Evolutionary conservation across 1,284 basidiomycete species (phyloP), one percentile per base, ranked within the genome.

Genomic region (Malassezia vespertilionis): DNA sequence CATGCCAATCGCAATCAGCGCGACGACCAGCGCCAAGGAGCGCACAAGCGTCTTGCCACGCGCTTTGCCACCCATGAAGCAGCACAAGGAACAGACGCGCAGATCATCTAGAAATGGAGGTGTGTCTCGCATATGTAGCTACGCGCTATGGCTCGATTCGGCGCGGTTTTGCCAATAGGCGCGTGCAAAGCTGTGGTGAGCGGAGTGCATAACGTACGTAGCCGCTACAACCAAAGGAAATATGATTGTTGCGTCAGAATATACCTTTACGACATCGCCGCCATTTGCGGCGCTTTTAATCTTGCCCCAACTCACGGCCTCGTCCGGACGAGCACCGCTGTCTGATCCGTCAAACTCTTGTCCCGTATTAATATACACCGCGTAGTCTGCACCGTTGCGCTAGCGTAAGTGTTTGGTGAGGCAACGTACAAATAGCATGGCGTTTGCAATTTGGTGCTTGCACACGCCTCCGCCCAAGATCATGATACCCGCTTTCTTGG

Each of bases 311-410:
- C 86, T 91, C 17, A 99, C 81, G 3, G 91, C 93, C 72, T 99
- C 91, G 65, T 99, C 93, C 14, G 93, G 93, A 48, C 88, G 77
- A 14, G 93, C 93, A 10, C 91, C 93, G 10, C 89, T 90, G 72
- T 99, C 91, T 4, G 89, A 93, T 0, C 91, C 91, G 68, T 97
- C 93, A 62, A 96, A 97, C 75, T 97, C 91, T 75, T 97, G 91
- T 0, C 91, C 91, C 0, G 91, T 97, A 69, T 97, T 97, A 61
- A 99, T 93, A 71, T 85, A 97, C 11, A 99, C 91, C 3, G 90
- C 88, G 65, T 81, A 97, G 71, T 99, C 93, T 4, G 93, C 93
- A 3, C 93, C 93, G 65, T 97, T 97, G 30, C 91, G 80, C 89
- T 91, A 68, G 28, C 14, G 36, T 21, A 18, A 12, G 9, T 9